These are phyloP conservation scores for Dendrobium officinale DNA, from an alignment of 106 monocot species.

Conservation along the genomic window DNA sequence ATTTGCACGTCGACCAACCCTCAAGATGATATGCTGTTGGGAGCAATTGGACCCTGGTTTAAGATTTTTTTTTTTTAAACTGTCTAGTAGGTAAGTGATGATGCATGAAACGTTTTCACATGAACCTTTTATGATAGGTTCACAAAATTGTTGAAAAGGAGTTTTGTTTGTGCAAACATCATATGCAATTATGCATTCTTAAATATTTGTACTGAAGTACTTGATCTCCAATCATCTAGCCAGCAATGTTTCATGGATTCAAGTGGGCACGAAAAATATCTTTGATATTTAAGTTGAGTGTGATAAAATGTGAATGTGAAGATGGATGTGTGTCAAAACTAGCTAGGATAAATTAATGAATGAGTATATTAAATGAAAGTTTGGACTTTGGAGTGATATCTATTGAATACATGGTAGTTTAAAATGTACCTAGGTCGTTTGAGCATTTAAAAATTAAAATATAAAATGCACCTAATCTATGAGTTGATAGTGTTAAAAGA, in stretches of 20 bases:
- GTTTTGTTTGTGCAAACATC: neutral
- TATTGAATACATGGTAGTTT: neutral
- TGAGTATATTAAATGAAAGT: too few species aligned
- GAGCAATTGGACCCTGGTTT: too few species aligned
- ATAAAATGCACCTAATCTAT: neutral
- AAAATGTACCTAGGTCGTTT: neutral
- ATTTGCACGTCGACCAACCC: neutral
- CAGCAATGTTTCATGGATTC: too few species aligned
- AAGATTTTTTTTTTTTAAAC: neutral
- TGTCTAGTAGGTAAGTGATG: neutral
- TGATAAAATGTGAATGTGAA: too few species aligned
- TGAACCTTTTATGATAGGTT: neutral
- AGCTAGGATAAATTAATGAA: too few species aligned
- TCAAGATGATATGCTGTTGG: too few species aligned
- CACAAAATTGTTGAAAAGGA: neutral
- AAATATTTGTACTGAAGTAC: too few species aligned
- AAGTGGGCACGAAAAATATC: too few species aligned
- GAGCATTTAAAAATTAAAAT: neutral
- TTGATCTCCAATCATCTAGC: too few species aligned
- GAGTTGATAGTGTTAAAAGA: too few species aligned
- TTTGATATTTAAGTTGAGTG: too few species aligned
- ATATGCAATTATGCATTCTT: neutral
- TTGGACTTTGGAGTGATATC: neutral
- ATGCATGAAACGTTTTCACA: neutral
- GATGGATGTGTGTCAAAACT: too few species aligned